Evolutionary conservation across 345 rosid genomes (phyloP).

Genomic region (Psidium guajava): DNA sequence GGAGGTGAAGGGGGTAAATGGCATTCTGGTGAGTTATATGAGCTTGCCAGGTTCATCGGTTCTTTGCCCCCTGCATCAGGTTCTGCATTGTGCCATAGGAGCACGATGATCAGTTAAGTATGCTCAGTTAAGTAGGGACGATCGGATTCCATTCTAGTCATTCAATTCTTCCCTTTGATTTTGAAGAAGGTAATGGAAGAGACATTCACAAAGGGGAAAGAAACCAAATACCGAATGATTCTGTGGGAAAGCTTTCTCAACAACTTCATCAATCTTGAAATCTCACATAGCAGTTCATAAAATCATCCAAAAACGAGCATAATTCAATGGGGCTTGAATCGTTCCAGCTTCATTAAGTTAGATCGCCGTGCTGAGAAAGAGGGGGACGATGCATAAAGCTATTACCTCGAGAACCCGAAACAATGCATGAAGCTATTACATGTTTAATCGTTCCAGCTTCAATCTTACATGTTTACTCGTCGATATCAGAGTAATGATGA

Average conservation of each 20-base stretch:
- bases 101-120: too few species aligned
- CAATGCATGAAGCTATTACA: too few species aligned
- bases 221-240: neutral
- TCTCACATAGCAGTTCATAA: neutral
- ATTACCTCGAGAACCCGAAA: too few species aligned
- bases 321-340: neutral
- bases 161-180: neutral
- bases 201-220: neutral
- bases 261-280: neutral
- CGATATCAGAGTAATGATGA: neutral
- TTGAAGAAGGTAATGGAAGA: neutral
- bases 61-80: rapidly evolving
- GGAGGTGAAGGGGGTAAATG: neutral
- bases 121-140: neutral
- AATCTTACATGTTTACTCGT: neutral
- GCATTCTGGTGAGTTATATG: neutral
- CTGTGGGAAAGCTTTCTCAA: neutral
- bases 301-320: neutral
- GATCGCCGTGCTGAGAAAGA: neutral
- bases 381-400: too few species aligned
- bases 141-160: neutral
- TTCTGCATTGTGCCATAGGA: neutral
- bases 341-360: neutral
- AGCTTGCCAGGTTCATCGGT: neutral
- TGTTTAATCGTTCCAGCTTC: too few species aligned